A percentile compares a stretch with the other conserved stretches of the same genome.
Evolutionary conservation across 192 early-diverging fungal species (phyloP).

Genomic region (Coemansia sp.): DNA sequence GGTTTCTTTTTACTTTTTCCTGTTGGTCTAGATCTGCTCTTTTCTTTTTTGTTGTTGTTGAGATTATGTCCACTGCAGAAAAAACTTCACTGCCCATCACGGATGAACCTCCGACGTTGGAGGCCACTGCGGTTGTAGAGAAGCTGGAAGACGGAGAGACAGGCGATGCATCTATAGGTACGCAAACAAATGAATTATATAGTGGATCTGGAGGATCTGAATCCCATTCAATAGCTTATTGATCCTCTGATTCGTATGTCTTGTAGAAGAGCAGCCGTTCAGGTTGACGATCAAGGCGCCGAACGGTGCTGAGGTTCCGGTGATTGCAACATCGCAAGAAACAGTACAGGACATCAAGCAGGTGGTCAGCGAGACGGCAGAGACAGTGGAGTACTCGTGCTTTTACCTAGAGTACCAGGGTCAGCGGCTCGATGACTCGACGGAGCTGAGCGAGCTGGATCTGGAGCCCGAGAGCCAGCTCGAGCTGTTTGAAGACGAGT

Average conservation of each 20-base stretch:
- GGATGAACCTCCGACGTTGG: constrained; percentile 6
- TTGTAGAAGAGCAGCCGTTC: constrained; percentile 44
- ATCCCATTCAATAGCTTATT: not conserved
- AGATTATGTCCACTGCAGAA: constrained; percentile 32
- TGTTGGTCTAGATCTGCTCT: constrained; percentile 1
- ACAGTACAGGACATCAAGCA: constrained; percentile 86
- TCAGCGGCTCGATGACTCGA: constrained; percentile 71
- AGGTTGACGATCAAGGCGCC: constrained; percentile 47
- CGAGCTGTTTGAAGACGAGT: constrained; percentile 72
- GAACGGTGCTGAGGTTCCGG: constrained; percentile 36
- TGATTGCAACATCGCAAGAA: constrained; percentile 65
- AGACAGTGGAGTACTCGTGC: constrained; percentile 85
- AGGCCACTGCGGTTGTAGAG: not conserved
- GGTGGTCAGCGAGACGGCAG: constrained; percentile 81
- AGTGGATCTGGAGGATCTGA: not conserved
- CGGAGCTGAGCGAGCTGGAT: constrained; percentile 68
- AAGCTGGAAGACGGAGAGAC: not conserved
- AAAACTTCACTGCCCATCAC: constrained; percentile 9
- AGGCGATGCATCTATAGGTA: constrained; percentile 9
- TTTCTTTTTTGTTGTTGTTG: not conserved
- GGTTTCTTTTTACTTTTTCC: not conserved
- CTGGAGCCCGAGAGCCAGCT: constrained; percentile 67
- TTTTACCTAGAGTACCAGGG: constrained; percentile 81
- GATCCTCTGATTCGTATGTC: not conserved
- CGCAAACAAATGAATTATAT: not conserved